phyloP scores from a whole-genome alignment of 495 filamentous ascomycete species.

The Endocarpon pusillum region DNA sequence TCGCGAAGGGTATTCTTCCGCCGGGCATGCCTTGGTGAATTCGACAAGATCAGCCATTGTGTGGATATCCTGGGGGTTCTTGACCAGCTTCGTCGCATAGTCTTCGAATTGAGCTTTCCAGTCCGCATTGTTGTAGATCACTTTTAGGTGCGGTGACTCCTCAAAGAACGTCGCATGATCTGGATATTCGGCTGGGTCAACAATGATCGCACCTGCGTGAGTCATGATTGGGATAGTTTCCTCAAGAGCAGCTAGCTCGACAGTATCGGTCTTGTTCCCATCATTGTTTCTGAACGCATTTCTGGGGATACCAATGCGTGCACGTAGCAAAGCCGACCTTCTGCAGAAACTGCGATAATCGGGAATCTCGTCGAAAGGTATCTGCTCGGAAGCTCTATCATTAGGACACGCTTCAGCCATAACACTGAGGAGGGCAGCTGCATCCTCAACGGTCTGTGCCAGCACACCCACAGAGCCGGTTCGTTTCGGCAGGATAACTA shows the following conservation, averaged over 20 bases:
- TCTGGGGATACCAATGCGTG: constrained; percentile 32
- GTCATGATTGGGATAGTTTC: constrained; percentile 22
- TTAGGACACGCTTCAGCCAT: constrained; percentile 44
- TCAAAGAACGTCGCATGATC: constrained; percentile 30
- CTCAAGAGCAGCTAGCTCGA: constrained; percentile 27
- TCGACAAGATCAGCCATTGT: constrained; percentile 21
- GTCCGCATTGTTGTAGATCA: constrained; percentile 18
- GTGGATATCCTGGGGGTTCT: constrained; percentile 29
- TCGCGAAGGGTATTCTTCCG: constrained; percentile 35
- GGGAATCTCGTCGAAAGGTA: constrained; percentile 26
- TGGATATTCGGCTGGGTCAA: constrained; percentile 35
- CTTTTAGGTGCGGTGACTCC: constrained; percentile 19
- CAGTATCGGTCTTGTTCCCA: constrained; percentile 8
- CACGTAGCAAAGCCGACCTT: constrained; percentile 24
- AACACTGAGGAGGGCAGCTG: constrained; percentile 44
- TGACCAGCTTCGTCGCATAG: constrained; percentile 26
- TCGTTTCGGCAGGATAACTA: constrained; percentile 41
- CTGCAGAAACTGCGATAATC: constrained; percentile 35
- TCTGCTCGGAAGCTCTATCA: too few species aligned
- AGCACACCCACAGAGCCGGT: constrained; percentile 52
- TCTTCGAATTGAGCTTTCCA: constrained; percentile 22
- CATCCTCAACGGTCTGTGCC: constrained; percentile 46
- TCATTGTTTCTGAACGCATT: constrained; percentile 28
- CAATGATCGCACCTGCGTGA: constrained; percentile 30
- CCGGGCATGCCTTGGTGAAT: constrained; percentile 25